These are phyloP conservation scores for Trametes punicea DNA, from an alignment of 768 basidiomycete species.

Conservation along the genomic window DNA sequence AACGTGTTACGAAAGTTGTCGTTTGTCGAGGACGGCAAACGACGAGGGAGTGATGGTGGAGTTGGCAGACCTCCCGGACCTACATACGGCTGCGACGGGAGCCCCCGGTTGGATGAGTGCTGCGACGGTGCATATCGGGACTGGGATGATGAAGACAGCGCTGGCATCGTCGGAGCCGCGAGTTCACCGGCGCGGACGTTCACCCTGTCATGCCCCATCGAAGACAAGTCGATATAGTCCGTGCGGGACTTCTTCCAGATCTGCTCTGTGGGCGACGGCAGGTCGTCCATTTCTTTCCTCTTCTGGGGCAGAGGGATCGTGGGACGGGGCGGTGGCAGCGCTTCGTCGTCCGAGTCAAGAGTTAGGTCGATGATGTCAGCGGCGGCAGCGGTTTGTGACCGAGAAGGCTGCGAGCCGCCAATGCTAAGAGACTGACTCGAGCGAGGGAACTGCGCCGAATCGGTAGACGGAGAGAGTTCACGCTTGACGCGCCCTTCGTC, in stretches of 20 bases:
- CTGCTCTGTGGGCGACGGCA: constrained; percentile 55
- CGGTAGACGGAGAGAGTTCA: constrained; percentile 67
- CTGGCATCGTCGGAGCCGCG: not conserved
- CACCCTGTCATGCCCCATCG: constrained; percentile 10
- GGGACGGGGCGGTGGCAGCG: constrained; percentile 23
- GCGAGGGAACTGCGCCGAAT: constrained; percentile 3
- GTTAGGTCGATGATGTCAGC: constrained; percentile 82
- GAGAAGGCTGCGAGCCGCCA: constrained; percentile 19
- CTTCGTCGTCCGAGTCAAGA: constrained; percentile 75
- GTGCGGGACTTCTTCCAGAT: constrained; percentile 70
- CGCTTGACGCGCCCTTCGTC: constrained; percentile 66
- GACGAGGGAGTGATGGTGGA: constrained; percentile 3
- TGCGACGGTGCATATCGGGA: constrained; percentile 7
- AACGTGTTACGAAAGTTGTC: constrained; percentile 11
- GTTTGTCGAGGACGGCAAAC: constrained; percentile 1
- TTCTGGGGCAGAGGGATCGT: constrained; percentile 41
- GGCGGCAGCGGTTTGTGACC: constrained; percentile 25
- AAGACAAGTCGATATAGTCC: constrained; percentile 25
- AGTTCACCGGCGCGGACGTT: not conserved
- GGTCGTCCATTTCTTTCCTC: constrained; percentile 57
- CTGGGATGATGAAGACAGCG: constrained; percentile 5
- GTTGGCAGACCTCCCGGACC: not conserved
- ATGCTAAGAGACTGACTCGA: constrained; percentile 5
- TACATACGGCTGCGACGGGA: constrained; percentile 1
- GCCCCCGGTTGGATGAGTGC: not conserved